Evolutionary conservation across 495 filamentous ascomycete genomes (phyloP), one percentile per base, ranked within the genome.

Genomic region (Aspergillus bertholletiae): DNA sequence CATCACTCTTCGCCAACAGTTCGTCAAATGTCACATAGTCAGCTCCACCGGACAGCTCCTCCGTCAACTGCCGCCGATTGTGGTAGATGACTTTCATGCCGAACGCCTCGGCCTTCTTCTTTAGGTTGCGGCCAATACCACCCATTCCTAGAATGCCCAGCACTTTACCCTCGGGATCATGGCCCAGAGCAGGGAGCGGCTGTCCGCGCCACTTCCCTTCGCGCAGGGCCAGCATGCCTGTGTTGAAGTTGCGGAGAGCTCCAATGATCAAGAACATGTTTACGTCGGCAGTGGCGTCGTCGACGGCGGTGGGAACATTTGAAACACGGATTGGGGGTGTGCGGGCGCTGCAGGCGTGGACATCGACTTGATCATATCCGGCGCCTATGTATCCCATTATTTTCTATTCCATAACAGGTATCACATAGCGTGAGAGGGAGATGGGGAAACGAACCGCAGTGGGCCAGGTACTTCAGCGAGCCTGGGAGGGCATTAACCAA

Each of bases 91-190:
- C 79, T 46, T 67, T 77, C 84, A 89, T 87, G 0, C 84, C 84
- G 60, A 88, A 84, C 7, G 77, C 81, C 56, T 73, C 70, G 0
- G 79, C 83, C 66, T 80, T 79, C 51, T 66, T 70, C 61, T 84
- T 73, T 59, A 82, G 46, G 53, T 83, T 79, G 3, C 81, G 74
- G 1, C 91, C 91, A 48, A 96, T 96, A 0, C 90, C 90, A 8
- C 91, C 91, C 88, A 96, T 92, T 7, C 91, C 91, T 34, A 96
- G 63, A 53, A 96, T 89, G 0, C 88, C 88, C 3, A 89, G 74
- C 35, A 79, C 76, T 57, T 88, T 83, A 8, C 86, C 87, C 37
- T 80, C 67, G 1, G 87, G 84, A 65, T 88, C 81, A 64, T 84
- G 82, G 7, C 84, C 81, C 22, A 84, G 73, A 7, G 71, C 61